Conservation (phyloP, 169 alveolate genomes). For the Cryptosporidium ubiquitum region DNA sequence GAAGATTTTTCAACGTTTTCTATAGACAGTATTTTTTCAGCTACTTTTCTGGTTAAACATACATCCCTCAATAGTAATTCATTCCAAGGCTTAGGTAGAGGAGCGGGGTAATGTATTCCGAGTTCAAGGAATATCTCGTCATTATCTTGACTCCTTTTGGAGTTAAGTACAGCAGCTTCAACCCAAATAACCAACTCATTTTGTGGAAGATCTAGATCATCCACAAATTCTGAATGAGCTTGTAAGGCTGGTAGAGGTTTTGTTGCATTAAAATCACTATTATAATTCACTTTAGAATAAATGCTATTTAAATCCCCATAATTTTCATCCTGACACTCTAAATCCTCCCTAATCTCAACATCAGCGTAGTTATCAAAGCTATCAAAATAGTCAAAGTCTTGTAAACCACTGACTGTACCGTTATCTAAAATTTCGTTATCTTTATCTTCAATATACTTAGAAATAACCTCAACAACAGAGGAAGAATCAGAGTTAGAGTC, state of each 20-base stretch:
- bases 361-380: neutral
- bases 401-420: neutral
- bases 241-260: neutral
- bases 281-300: neutral
- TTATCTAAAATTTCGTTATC: neutral
- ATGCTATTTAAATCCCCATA: no score
- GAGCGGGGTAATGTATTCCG: conserved; percentile 43
- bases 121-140: conserved; percentile 39
- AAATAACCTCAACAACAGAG: neutral
- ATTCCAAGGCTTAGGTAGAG: conserved; percentile 48
- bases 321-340: conserved; percentile 16
- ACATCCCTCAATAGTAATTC: neutral
- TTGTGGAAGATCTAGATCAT: neutral
- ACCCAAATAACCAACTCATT: conserved; percentile 29
- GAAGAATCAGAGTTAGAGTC: neutral
- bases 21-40: conserved; percentile 27
- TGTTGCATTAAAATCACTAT: neutral
- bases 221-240: neutral
- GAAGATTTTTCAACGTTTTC: neutral
- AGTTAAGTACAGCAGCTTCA: conserved; percentile 51
- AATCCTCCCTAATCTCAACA: conserved; percentile 19
- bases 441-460: neutral
- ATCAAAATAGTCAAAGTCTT: neutral
- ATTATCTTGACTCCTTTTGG: neutral
- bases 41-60: conserved; percentile 5